phyloP scores from a whole-genome alignment of 2,329 filamentous ascomycete species.

The Colletotrichum cereale region DNA sequence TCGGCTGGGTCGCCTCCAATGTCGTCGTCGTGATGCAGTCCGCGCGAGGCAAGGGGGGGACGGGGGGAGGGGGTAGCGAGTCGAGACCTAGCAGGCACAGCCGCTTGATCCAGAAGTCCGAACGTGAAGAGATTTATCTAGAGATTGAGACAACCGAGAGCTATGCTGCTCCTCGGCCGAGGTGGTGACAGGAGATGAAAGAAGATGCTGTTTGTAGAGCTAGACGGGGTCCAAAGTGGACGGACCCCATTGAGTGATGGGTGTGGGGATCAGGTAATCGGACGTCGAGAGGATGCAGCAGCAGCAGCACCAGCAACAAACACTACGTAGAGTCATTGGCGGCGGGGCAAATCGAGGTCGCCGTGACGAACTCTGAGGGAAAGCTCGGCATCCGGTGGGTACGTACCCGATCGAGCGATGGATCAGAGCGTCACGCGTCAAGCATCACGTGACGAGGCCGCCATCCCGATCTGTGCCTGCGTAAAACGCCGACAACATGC shows the following conservation, averaged over 20 bases:
- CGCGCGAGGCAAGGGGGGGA: neutral
- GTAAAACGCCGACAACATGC: neutral
- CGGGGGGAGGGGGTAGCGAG: neutral
- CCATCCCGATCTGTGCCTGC: neutral
- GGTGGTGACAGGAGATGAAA: conserved; percentile 11
- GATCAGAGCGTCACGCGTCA: neutral
- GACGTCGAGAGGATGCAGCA: conserved; percentile 49
- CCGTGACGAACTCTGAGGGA: conserved; percentile 45
- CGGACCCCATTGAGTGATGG: conserved; percentile 52
- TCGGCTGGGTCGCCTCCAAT: neutral
- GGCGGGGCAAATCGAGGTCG: conserved; percentile 49
- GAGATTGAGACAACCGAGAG: neutral
- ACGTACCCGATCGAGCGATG: conserved; percentile 5
- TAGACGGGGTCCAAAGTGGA: conserved; percentile 50
- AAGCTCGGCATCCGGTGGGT: conserved; percentile 32
- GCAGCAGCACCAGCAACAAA: conserved; percentile 47
- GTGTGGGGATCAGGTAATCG: conserved; percentile 51
- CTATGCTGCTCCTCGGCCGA: conserved; percentile 1
- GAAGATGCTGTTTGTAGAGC: conserved; percentile 31
- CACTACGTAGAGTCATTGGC: conserved; percentile 51
- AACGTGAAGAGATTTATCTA: conserved; percentile 1
- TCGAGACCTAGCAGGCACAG: neutral
- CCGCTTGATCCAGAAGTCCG: neutral
- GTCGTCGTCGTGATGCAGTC: conserved; percentile 32
- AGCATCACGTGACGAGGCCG: neutral